Percentiles rank a stretch among this genome's conserved stretches.
phyloP scores from a whole-genome alignment of 179 eudicot genomes.

The Sideroxylon spinosum region DNA sequence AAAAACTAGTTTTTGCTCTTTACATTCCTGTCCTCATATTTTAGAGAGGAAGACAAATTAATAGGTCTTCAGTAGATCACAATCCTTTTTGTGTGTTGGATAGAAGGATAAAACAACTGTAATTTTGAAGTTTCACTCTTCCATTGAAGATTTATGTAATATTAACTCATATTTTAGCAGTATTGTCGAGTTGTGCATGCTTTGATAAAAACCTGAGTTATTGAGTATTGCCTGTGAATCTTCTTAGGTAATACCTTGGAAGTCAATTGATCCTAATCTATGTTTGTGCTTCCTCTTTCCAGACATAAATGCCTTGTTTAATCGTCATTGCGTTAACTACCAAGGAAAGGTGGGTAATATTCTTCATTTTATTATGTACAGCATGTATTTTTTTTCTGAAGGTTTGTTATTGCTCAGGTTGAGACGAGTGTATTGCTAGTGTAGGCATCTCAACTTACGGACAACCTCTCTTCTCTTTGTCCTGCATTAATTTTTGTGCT shows the following conservation, averaged over 20 bases:
- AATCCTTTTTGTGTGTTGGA: no score
- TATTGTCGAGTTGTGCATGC: background rate
- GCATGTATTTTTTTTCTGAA: background rate
- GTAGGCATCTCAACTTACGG: no score
- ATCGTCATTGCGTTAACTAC: slow-evolving; percentile 69
- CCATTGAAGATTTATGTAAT: background rate
- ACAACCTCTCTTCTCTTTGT: no score
- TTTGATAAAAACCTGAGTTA: background rate
- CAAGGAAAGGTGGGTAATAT: slow-evolving; percentile 73
- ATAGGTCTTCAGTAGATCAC: no score
- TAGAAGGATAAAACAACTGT: background rate
- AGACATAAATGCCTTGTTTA: slow-evolving; percentile 75
- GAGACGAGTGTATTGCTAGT: background rate
- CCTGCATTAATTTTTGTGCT: no score
- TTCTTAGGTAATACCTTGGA: background rate
- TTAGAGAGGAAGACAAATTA: no score
- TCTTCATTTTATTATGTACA: background rate
- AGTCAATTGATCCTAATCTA: slow-evolving; percentile 10
- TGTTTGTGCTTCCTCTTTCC: slow-evolving; percentile 28
- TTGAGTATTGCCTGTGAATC: background rate
- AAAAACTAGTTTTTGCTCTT: no score
- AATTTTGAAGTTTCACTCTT: background rate
- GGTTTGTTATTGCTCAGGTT: slow-evolving; percentile 2
- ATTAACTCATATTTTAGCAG: background rate
- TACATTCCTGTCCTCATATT: no score